Evolutionary conservation across 1,284 basidiomycete species (phyloP).

Genomic region (Sporisorium iseilematis-ciliati): DNA sequence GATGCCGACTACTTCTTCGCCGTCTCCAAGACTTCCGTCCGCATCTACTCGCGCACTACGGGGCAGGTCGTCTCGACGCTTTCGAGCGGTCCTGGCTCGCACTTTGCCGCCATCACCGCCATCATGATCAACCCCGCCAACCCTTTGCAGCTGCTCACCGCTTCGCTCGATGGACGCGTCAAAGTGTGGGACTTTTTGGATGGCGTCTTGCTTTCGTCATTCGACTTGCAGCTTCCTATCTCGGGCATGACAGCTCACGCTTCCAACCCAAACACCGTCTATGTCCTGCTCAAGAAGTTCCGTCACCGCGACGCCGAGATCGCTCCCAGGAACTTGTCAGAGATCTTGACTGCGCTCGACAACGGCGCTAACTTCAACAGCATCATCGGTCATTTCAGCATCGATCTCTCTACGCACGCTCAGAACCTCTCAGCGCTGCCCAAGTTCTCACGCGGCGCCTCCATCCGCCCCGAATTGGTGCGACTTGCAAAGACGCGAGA

Average conservation of each 20-base stretch:
- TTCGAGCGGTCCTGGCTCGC: slow-evolving; percentile 50
- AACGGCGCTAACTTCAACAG: slow-evolving; percentile 48
- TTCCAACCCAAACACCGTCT: slow-evolving; percentile 77
- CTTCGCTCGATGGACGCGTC: slow-evolving; percentile 84
- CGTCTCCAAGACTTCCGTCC: slow-evolving; percentile 58
- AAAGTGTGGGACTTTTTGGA: slow-evolving; percentile 95
- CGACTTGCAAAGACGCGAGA: slow-evolving; percentile 73
- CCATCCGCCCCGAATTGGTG: slow-evolving; percentile 70
- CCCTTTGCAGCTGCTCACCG: slow-evolving; percentile 87
- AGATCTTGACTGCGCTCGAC: slow-evolving; percentile 35
- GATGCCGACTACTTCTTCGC: slow-evolving; percentile 64
- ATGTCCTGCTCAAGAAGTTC: slow-evolving; percentile 76
- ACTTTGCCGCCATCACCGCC: slow-evolving; percentile 73
- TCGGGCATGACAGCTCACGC: slow-evolving; percentile 79
- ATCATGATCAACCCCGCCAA: slow-evolving; percentile 86
- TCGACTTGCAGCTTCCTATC: slow-evolving; percentile 76
- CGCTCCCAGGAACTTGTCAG: slow-evolving; percentile 31
- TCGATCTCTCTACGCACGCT: slow-evolving; percentile 28
- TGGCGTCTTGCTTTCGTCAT: slow-evolving; percentile 78
- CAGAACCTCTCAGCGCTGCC: slow-evolving; percentile 17
- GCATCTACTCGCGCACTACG: slow-evolving; percentile 62
- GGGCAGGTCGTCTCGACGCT: slow-evolving; percentile 65
- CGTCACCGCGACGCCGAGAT: slow-evolving; percentile 49
- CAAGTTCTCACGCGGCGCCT: slow-evolving; percentile 39
- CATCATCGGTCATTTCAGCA: slow-evolving; percentile 53